Evolutionary conservation across 805 yeast species (phyloP).

Genomic region (Wickerhamomyces queroliae): DNA sequence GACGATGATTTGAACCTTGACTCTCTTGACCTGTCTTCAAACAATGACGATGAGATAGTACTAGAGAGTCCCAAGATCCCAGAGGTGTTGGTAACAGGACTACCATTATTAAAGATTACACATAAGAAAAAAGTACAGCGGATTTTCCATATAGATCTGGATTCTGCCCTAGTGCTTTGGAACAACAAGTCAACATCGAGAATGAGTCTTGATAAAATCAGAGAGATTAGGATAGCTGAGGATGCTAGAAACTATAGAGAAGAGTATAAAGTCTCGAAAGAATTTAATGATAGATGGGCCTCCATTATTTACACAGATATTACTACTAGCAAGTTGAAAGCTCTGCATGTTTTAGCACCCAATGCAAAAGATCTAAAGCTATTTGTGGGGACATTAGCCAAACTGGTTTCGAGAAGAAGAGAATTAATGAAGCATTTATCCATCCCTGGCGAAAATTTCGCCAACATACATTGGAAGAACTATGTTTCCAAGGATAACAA

Average conservation of each 20-base stretch:
- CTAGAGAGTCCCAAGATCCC: slow-evolving; percentile 34
- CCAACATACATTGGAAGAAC: slow-evolving; percentile 58
- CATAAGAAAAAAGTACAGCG: slow-evolving; percentile 62
- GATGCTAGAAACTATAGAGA: slow-evolving; percentile 85
- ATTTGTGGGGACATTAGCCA: slow-evolving; percentile 48
- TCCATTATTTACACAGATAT: slow-evolving; percentile 67
- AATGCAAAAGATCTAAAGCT: slow-evolving; percentile 44
- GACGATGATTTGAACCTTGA: slow-evolving; percentile 3
- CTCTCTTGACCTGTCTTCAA: slow-evolving; percentile 4
- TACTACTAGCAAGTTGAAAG: slow-evolving; percentile 59
- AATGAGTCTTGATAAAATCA: slow-evolving; percentile 56
- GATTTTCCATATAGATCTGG: slow-evolving; percentile 48
- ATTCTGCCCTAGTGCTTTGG: slow-evolving; percentile 52
- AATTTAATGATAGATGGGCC: slow-evolving; percentile 66
- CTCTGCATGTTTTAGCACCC: slow-evolving; percentile 71
- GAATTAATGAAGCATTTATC: slow-evolving; percentile 60
- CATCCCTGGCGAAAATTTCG: slow-evolving; percentile 57
- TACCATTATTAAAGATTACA: slow-evolving; percentile 63
- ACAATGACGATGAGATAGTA: slow-evolving; percentile 6
- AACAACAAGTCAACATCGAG: slow-evolving; percentile 40
- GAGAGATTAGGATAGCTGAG: slow-evolving; percentile 52
- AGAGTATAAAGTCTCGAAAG: slow-evolving; percentile 69
- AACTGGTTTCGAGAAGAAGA: slow-evolving; percentile 50
- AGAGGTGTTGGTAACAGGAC: slow-evolving; percentile 47
- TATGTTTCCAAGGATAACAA: slow-evolving; percentile 34